A percentile compares a stretch with the other conserved stretches of the same genome.
phyloP scores from a whole-genome alignment of 2,329 filamentous ascomycete genomes.

The Botryosphaeria dothidea region DNA sequence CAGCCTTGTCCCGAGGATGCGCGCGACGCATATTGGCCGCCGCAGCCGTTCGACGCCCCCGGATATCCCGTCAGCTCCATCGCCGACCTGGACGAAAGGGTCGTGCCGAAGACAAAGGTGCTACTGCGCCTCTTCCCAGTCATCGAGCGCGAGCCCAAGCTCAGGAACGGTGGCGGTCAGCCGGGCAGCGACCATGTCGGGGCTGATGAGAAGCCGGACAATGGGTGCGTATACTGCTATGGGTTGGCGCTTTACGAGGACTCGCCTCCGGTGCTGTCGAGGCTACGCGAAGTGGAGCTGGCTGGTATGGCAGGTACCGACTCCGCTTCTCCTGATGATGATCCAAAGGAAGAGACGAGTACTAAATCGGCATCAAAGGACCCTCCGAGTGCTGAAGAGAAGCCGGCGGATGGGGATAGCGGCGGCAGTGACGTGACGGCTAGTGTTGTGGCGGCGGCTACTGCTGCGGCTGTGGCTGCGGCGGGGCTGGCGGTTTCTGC shows the following conservation, averaged over 20 bases:
- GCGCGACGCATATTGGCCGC: slow-evolving; percentile 38
- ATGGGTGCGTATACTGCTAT: slow-evolving; percentile 51
- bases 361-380: slow-evolving; percentile 17
- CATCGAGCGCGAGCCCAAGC: slow-evolving; percentile 53
- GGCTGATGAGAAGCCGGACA: slow-evolving; percentile 45
- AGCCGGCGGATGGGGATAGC: neutral
- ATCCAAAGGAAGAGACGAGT: slow-evolving; percentile 10
- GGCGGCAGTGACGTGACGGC: neutral
- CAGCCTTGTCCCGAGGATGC: slow-evolving; percentile 33
- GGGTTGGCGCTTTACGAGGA: slow-evolving; percentile 55
- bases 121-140: slow-evolving; percentile 55
- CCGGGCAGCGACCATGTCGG: slow-evolving; percentile 33
- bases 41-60: slow-evolving; percentile 35
- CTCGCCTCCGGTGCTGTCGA: slow-evolving; percentile 24
- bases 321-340: neutral
- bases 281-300: slow-evolving; percentile 8
- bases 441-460: neutral
- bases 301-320: slow-evolving; percentile 10
- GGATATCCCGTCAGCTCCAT: slow-evolving; percentile 25
- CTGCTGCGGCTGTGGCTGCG: neutral
- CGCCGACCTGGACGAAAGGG: slow-evolving; percentile 27
- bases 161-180: slow-evolving; percentile 25
- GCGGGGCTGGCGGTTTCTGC: neutral
- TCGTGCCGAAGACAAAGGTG: slow-evolving; percentile 37
- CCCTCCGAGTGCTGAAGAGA: neutral